Evolutionary conservation across 2,329 filamentous ascomycete species (phyloP).

Genomic region (Cladosporium austrohemisphaericum): DNA sequence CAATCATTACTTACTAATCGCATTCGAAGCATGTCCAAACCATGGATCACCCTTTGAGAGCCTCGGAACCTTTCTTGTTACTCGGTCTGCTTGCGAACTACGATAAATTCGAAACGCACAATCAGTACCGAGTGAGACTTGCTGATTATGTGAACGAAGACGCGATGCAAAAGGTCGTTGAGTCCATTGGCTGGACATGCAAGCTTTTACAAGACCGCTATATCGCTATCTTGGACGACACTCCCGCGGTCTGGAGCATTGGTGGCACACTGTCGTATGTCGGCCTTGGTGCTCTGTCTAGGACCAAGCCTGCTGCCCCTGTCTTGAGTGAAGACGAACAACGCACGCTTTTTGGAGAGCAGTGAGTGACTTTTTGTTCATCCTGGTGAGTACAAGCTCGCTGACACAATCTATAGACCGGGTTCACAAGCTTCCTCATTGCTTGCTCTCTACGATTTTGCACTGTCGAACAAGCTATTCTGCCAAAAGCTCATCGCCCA

Average conservation of each 20-base stretch:
- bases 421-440: conserved; percentile 74
- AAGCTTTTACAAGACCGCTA: conserved; percentile 68
- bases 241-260: conserved; percentile 85
- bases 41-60: conserved; percentile 59
- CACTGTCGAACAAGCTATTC: conserved; percentile 91
- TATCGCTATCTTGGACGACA: conserved; percentile 80
- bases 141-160: conserved; percentile 94
- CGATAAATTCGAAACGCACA: conserved; percentile 99
- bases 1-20: conserved; percentile 48
- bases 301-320: conserved; percentile 54
- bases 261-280: conserved; percentile 78
- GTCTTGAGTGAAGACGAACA: conserved; percentile 73
- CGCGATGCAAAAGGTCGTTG: conserved; percentile 77
- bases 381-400: neutral
- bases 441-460: conserved; percentile 87
- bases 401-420: conserved; percentile 54
- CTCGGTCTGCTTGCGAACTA: conserved; percentile 90
- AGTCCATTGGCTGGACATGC: conserved; percentile 71
- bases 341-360: conserved; percentile 72
- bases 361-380: conserved; percentile 54
- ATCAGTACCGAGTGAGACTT: conserved; percentile 86
- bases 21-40: neutral
- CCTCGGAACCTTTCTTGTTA: conserved; percentile 70
- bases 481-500: conserved; percentile 73
- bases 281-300: conserved; percentile 71